These are phyloP conservation scores for Lenzites betulinus DNA, from an alignment of 768 basidiomycete species.

Conservation along the genomic window DNA sequence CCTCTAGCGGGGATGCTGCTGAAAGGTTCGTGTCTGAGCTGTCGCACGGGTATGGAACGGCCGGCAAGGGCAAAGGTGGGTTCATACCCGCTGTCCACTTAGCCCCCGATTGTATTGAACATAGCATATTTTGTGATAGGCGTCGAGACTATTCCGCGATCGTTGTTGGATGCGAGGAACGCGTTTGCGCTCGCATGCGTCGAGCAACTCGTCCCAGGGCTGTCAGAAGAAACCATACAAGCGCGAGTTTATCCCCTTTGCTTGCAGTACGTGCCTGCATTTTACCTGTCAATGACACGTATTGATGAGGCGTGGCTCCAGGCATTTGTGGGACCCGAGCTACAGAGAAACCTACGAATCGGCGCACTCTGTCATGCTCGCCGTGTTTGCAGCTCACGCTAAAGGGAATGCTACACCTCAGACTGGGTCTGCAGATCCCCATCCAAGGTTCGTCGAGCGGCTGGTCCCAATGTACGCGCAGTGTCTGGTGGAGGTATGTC, in stretches of 20 bases:
- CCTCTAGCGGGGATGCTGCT: conserved; percentile 40
- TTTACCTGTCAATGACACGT: neutral
- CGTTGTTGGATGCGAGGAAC: conserved; percentile 36
- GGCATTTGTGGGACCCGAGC: conserved; percentile 56
- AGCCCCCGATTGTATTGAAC: too few species aligned
- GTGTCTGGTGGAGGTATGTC: conserved; percentile 68
- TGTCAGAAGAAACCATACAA: conserved; percentile 55
- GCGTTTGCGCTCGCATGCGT: conserved; percentile 74
- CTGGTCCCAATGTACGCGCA: conserved; percentile 75
- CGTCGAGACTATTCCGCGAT: conserved; percentile 3
- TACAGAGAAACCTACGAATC: conserved; percentile 85
- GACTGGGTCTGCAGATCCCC: conserved; percentile 1
- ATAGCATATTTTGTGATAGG: neutral
- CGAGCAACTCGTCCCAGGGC: conserved; percentile 72
- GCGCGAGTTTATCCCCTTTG: conserved; percentile 60
- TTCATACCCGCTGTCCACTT: neutral
- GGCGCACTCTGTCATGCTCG: conserved; percentile 80
- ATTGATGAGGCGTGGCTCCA: conserved; percentile 28
- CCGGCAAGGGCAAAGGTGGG: conserved; percentile 13
- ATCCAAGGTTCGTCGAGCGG: conserved; percentile 44
- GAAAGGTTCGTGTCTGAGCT: conserved; percentile 43
- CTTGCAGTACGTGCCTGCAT: conserved; percentile 53
- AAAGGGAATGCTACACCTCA: conserved; percentile 31
- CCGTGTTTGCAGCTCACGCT: conserved; percentile 67
- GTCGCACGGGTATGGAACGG: conserved; percentile 17